Percentiles rank a stretch among this genome's conserved stretches.
Evolutionary conservation across 2,329 filamentous ascomycete genomes (phyloP).

Genomic region (Microcera coccophila): DNA sequence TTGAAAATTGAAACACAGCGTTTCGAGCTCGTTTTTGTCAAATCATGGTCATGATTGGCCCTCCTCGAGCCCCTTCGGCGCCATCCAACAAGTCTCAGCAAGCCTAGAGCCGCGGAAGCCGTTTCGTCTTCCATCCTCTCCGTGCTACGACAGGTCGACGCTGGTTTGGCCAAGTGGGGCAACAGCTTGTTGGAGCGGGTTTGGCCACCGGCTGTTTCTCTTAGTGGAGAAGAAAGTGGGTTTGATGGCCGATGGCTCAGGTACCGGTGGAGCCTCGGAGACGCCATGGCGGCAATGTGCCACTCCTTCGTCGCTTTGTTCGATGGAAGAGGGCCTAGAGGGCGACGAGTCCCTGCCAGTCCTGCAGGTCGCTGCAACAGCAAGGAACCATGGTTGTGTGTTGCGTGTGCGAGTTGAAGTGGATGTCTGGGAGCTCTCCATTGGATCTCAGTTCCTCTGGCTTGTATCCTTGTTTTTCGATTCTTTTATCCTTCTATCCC

Average conservation of each 20-base stretch:
- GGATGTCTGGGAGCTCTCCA: not conserved
- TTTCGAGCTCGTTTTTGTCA: not conserved
- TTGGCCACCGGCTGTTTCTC: not conserved
- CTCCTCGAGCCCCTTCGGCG: not conserved
- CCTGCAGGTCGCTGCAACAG: too few relatives aligned
- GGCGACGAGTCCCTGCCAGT: too few relatives aligned
- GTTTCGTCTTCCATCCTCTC: not conserved
- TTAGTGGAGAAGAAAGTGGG: not conserved
- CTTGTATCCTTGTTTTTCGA: not conserved
- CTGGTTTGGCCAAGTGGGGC: not conserved
- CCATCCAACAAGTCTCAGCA: not conserved
- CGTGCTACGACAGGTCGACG: not conserved
- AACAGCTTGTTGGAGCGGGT: not conserved
- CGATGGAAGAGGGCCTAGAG: not conserved
- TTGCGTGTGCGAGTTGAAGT: not conserved
- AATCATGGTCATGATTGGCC: not conserved
- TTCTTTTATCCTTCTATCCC: not conserved
- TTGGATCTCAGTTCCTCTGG: not conserved
- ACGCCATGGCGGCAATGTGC: not conserved
- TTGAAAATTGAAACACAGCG: too few relatives aligned
- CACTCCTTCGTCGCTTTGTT: not conserved
- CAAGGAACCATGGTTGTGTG: not conserved
- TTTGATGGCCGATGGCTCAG: not conserved
- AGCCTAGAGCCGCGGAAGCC: not conserved
- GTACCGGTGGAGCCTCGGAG: conserved; percentile 1